These are phyloP conservation scores for Hypericum perforatum DNA, from an alignment of 345 rosid species.

Conservation along the genomic window DNA sequence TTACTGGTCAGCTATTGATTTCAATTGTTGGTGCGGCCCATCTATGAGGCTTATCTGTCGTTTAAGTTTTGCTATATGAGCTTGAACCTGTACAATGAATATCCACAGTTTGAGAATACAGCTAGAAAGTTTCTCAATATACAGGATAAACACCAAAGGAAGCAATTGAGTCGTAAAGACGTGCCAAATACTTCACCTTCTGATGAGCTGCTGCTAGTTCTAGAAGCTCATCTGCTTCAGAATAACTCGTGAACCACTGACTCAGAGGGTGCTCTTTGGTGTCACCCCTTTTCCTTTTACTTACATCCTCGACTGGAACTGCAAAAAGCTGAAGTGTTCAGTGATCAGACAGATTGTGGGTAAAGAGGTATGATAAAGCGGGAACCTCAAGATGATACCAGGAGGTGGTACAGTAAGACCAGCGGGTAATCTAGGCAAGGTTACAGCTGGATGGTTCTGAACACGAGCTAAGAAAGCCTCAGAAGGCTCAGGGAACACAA, in stretches of 20 bases:
- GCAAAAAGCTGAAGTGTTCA: slow-evolving; percentile 15
- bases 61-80: slow-evolving; percentile 56
- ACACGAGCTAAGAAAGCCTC: slow-evolving; percentile 62
- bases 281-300: slow-evolving; percentile 38
- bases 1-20: slow-evolving; percentile 41
- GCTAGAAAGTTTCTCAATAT: not conserved
- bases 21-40: slow-evolving; percentile 55
- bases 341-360: not conserved
- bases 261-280: slow-evolving; percentile 47
- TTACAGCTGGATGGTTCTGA: slow-evolving; percentile 56
- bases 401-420: slow-evolving; percentile 36
- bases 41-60: slow-evolving; percentile 49
- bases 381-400: slow-evolving; percentile 21
- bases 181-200: slow-evolving; percentile 33
- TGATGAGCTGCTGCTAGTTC: slow-evolving; percentile 57
- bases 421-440: slow-evolving; percentile 48
- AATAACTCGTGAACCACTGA: slow-evolving; percentile 51
- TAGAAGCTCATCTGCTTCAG: slow-evolving; percentile 63
- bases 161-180: slow-evolving; percentile 17
- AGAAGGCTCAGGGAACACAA: slow-evolving; percentile 70
- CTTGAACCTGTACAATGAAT: slow-evolving; percentile 58
- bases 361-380: slow-evolving; percentile 1
- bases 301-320: slow-evolving; percentile 23
- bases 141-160: too few species aligned
- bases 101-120: slow-evolving; percentile 1